Evolutionary conservation across 2,329 filamentous ascomycete genomes (phyloP).

Genomic region (Diaporthe batatas): DNA sequence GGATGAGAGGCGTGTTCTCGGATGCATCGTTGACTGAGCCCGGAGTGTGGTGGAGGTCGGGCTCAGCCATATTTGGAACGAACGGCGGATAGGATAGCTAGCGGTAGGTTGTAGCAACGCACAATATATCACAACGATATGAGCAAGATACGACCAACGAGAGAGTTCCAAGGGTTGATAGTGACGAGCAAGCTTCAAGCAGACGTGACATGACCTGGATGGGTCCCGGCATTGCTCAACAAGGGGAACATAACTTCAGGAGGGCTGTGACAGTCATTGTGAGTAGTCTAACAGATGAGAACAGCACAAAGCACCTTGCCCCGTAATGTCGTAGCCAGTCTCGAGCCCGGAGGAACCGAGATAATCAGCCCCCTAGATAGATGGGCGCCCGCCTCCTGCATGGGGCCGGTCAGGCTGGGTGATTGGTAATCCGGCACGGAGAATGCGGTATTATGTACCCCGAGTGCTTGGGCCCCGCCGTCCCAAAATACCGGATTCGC

Average conservation of each 20-base stretch:
- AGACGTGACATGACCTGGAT: not conserved
- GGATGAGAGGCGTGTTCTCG: conserved; percentile 49
- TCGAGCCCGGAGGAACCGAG: conserved; percentile 23
- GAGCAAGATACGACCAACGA: not conserved
- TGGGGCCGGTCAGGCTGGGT: conserved; percentile 4
- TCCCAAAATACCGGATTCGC: not conserved
- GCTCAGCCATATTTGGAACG: not conserved
- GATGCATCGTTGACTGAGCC: conserved; percentile 14
- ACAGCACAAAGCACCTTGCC: not conserved
- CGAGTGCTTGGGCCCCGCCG: not conserved
- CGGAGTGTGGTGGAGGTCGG: not conserved
- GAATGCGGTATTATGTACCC: not conserved
- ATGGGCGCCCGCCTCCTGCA: too few relatives aligned
- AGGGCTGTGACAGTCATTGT: not conserved
- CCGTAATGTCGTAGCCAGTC: not conserved
- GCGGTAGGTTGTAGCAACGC: not conserved
- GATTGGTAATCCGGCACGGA: conserved; percentile 36
- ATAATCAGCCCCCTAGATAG: conserved; percentile 11
- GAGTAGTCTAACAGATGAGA: not conserved
- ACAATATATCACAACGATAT: not conserved
- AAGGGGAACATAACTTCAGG: not conserved
- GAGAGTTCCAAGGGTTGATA: not conserved
- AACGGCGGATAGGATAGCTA: not conserved
- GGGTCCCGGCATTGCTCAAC: not conserved
- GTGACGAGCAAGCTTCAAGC: conserved; percentile 6